phyloP scores from a whole-genome alignment of 2,329 filamentous ascomycete genomes.

The Monilinia polystroma region DNA sequence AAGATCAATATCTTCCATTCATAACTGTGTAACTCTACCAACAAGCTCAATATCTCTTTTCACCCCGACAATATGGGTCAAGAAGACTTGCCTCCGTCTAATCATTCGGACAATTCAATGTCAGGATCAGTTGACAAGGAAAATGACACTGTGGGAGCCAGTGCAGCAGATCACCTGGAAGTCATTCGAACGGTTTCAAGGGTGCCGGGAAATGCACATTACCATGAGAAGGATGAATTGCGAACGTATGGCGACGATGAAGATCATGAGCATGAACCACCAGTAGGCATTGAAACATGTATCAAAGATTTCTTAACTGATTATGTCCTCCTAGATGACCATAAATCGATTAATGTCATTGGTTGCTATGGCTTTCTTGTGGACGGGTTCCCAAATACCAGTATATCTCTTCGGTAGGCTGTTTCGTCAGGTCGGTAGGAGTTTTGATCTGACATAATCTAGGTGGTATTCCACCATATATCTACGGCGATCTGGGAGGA shows the following conservation, averaged over 20 bases:
- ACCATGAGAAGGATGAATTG: slow-evolving; percentile 39
- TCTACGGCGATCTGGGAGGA: slow-evolving; percentile 59
- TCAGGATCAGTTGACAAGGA: slow-evolving; percentile 33
- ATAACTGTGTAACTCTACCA: neutral
- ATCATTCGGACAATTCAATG: slow-evolving; percentile 26
- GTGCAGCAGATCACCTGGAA: slow-evolving; percentile 13
- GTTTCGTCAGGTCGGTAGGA: neutral
- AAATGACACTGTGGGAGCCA: neutral
- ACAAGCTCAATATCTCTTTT: neutral
- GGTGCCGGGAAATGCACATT: slow-evolving; percentile 32
- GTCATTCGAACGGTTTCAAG: slow-evolving; percentile 15
- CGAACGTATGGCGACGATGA: slow-evolving; percentile 49
- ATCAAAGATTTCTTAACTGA: slow-evolving; percentile 32
- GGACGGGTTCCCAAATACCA: slow-evolving; percentile 61
- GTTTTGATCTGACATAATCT: slow-evolving; percentile 20
- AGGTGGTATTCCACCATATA: slow-evolving; percentile 51
- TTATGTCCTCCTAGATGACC: slow-evolving; percentile 51
- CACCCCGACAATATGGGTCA: neutral
- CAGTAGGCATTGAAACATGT: slow-evolving; percentile 39
- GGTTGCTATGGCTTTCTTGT: slow-evolving; percentile 58
- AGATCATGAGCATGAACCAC: slow-evolving; percentile 48
- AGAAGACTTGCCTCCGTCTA: neutral
- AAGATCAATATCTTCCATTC: neutral
- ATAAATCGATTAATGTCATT: slow-evolving; percentile 60
- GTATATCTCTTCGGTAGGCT: slow-evolving; percentile 51